Evolutionary conservation across 2,329 filamentous ascomycete genomes (phyloP), one percentile per base, ranked within the genome.

Genomic region (Exophiala calicioides): DNA sequence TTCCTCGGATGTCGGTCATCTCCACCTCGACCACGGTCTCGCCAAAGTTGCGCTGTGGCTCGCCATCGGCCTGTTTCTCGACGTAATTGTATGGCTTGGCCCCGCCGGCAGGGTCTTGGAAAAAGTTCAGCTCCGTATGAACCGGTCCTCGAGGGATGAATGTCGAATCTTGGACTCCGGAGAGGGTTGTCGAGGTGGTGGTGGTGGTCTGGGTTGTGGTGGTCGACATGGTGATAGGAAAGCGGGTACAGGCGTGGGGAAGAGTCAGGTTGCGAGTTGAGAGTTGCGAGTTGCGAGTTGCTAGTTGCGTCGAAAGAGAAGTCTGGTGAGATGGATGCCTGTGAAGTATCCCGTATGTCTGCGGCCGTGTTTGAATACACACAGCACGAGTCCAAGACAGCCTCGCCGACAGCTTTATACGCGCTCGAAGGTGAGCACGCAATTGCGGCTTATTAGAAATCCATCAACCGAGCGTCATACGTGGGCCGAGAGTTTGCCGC

Each of bases 1-100:
- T 74, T 39, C 84, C 85, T 42, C 90, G 86, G 59, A 90, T 76
- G 69, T 96, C 90, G 52, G 76, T 71, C 59, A 96, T 78, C 3
- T 63, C 62, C 21, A 88, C 79, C 2, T 74, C 62, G 16, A 80
- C 73, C 6, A 65, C 33, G 30, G 66, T 58, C 49, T 74, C 68
- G 42, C 66, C 66, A 66, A 80, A 86, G 75, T 94, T 94, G 55
- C 77, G 76, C 60, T 81, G 77, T 0, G 82, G 81, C 19, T 76
- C 61, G 47, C 82, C 84, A 1, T 74, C 66, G 0, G 84, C 80
- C 0, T 80, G 80, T 6, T 70, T 64, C 54, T 87, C 82, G 59
- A 89, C 83, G 65, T 82, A 81, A 69, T 84, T 81, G 72, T 77
- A 85, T 18, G 85, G 84, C 1, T 60, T 61, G 7, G 75, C 68